Evolutionary conservation across 116 monocot genomes (phyloP).

Genomic region (Iris pallida): DNA sequence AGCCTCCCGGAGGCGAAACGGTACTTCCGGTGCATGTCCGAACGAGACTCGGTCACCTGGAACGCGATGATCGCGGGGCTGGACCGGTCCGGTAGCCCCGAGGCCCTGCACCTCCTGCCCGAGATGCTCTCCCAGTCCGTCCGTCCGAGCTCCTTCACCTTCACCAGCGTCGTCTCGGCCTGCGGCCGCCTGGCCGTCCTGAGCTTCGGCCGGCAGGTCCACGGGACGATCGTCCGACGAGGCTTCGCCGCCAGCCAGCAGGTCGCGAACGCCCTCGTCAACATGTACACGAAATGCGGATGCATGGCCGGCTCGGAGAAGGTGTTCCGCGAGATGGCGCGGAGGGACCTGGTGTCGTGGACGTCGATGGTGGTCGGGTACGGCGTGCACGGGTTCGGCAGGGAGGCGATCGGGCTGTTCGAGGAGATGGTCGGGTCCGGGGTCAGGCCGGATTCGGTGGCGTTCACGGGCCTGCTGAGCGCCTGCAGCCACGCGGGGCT

Average conservation of each 20-base stretch:
- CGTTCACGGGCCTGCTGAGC: constrained; percentile 46
- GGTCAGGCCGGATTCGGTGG: constrained; percentile 36
- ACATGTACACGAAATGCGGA: constrained; percentile 80
- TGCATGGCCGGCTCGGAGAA: constrained; percentile 22
- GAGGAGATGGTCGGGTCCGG: constrained; percentile 32
- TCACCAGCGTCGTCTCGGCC: constrained; percentile 42
- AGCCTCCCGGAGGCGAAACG: constrained; percentile 32
- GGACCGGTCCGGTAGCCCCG: constrained; percentile 18
- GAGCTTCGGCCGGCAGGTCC: constrained; percentile 54
- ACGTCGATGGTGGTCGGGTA: constrained; percentile 66
- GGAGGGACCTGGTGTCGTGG: constrained; percentile 56
- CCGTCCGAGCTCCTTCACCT: constrained; percentile 50
- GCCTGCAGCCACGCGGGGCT: constrained; percentile 75
- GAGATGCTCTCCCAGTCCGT: constrained; percentile 29
- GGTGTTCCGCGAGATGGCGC: constrained; percentile 38
- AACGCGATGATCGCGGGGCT: constrained; percentile 61
- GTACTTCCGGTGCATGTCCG: constrained; percentile 45
- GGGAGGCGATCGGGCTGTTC: constrained; percentile 52
- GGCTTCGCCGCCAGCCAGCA: constrained; percentile 35
- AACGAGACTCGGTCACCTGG: constrained; percentile 62
- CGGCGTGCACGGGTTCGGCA: constrained; percentile 52
- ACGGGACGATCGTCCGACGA: constrained; percentile 34
- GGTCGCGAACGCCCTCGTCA: constrained; percentile 50
- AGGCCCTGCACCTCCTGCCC: constrained; percentile 20
- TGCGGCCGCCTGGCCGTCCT: constrained; percentile 40